These are phyloP conservation scores for Macrotyloma uniflorum DNA, from an alignment of 306 rosid species.

Conservation along the genomic window DNA sequence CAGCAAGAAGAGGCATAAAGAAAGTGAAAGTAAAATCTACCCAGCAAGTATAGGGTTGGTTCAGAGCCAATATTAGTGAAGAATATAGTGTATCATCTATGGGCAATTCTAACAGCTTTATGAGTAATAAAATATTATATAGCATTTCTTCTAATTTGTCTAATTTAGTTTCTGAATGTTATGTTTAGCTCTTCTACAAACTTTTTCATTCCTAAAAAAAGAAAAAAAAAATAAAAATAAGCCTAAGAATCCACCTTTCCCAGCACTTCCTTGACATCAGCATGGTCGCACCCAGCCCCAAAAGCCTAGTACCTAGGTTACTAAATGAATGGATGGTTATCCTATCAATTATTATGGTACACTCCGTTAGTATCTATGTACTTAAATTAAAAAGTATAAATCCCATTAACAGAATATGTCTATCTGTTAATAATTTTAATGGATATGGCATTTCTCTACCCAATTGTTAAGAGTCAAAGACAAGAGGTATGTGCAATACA, in stretches of 20 bases:
- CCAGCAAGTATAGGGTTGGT: conserved; percentile 2
- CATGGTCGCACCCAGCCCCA: conserved; percentile 24
- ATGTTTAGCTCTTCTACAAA: conserved; percentile 7
- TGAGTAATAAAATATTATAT: background rate
- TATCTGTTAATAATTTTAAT: conserved; percentile 16
- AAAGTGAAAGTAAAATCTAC: conserved; percentile 2
- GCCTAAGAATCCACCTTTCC: conserved; percentile 13
- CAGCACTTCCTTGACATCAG: conserved; percentile 21
- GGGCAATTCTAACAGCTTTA: background rate
- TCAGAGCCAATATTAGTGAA: conserved; percentile 1
- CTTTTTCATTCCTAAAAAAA: background rate
- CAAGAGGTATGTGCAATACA: conserved; percentile 21
- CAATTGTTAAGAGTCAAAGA: background rate
- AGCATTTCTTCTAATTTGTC: background rate
- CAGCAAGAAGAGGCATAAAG: background rate
- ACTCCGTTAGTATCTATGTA: background rate
- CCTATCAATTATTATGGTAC: conserved; percentile 15
- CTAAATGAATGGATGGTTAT: conserved; percentile 18
- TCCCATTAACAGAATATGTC: conserved; percentile 23
- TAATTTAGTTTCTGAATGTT: conserved; percentile 19
- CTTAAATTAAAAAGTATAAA: conserved; percentile 20
- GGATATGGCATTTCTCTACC: background rate
- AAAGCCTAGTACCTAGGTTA: conserved; percentile 10
- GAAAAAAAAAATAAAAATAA: conserved; percentile 4
- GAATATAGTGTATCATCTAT: background rate